Evolutionary conservation across 257 asterid genomes (phyloP).

Genomic region (Scutellaria barbata): DNA sequence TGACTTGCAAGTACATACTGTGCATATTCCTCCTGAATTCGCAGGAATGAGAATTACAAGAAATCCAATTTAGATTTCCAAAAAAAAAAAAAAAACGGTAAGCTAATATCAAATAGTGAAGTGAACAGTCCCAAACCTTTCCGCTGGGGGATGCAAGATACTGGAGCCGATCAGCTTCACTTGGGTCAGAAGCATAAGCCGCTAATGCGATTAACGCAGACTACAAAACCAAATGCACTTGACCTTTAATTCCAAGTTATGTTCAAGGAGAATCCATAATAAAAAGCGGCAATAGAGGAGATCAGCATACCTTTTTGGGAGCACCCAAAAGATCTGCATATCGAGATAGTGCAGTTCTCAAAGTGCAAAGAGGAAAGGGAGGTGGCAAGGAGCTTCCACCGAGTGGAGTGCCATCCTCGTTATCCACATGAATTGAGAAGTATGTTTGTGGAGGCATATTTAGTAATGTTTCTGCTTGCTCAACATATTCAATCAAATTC

Average conservation of each 20-base stretch:
- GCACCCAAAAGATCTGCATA: slow-evolving; percentile 88
- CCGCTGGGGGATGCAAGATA: slow-evolving; percentile 90
- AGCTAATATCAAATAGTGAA: background rate
- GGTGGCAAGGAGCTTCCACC: slow-evolving; percentile 79
- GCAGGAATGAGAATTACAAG: background rate
- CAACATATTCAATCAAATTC: slow-evolving; percentile 73
- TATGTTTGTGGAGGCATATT: slow-evolving; percentile 67
- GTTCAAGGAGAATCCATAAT: slow-evolving; percentile 14
- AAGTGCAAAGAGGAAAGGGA: slow-evolving; percentile 87
- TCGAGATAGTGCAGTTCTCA: slow-evolving; percentile 77
- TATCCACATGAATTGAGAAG: slow-evolving; percentile 79
- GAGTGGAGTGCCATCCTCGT: slow-evolving; percentile 84
- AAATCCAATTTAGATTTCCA: slow-evolving; percentile 6
- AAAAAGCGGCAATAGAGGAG: background rate
- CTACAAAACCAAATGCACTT: slow-evolving; percentile 46
- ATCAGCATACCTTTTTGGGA: slow-evolving; percentile 79
- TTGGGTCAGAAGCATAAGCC: slow-evolving; percentile 79
- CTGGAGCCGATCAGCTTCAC: slow-evolving; percentile 76
- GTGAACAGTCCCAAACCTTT: slow-evolving; percentile 64
- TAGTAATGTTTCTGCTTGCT: slow-evolving; percentile 80
- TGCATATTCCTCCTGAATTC: slow-evolving; percentile 78
- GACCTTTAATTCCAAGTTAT: slow-evolving; percentile 28
- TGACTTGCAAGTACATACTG: slow-evolving; percentile 77
- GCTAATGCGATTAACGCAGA: slow-evolving; percentile 83
- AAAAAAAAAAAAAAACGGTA: background rate